phyloP scores from a whole-genome alignment of 306 rosid species.

The Begonia masoniana region DNA sequence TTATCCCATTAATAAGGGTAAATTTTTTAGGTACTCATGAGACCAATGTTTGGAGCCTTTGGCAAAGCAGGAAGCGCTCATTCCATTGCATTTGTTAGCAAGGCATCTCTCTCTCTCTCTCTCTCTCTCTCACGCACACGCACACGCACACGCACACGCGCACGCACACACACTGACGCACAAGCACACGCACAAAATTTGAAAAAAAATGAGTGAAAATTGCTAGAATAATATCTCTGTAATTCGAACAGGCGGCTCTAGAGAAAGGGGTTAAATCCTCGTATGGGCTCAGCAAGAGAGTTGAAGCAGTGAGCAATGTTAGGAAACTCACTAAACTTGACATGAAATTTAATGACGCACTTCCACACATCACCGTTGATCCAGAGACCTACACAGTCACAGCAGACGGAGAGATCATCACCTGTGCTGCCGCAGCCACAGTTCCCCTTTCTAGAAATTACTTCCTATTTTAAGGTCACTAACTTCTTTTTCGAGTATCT shows the following conservation, averaged over 20 bases:
- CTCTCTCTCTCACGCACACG: slow-evolving; percentile 6
- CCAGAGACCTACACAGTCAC: slow-evolving; percentile 69
- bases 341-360: slow-evolving; percentile 78
- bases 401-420: slow-evolving; percentile 65
- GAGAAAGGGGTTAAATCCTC: slow-evolving; percentile 35
- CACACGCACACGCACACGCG: too few species aligned
- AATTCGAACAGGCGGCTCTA: slow-evolving; percentile 45
- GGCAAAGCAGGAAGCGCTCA: slow-evolving; percentile 70
- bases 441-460: slow-evolving; percentile 75
- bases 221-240: background rate
- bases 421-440: slow-evolving; percentile 45
- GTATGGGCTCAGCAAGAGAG: slow-evolving; percentile 56
- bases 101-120: slow-evolving; percentile 34
- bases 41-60: slow-evolving; percentile 86
- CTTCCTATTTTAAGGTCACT: slow-evolving; percentile 50
- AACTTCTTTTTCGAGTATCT: too few species aligned
- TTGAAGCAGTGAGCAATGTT: slow-evolving; percentile 55
- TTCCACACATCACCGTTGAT: slow-evolving; percentile 71
- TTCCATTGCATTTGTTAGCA: slow-evolving; percentile 92
- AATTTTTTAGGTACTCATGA: slow-evolving; percentile 53
- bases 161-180: too few species aligned
- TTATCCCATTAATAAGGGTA: slow-evolving; percentile 3
- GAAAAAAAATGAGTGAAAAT: too few species aligned
- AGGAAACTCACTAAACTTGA: slow-evolving; percentile 67
- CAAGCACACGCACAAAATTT: too few species aligned